Conservation (phyloP, 108 stramenopile species). For the Skeletonema marinoi region DNA sequence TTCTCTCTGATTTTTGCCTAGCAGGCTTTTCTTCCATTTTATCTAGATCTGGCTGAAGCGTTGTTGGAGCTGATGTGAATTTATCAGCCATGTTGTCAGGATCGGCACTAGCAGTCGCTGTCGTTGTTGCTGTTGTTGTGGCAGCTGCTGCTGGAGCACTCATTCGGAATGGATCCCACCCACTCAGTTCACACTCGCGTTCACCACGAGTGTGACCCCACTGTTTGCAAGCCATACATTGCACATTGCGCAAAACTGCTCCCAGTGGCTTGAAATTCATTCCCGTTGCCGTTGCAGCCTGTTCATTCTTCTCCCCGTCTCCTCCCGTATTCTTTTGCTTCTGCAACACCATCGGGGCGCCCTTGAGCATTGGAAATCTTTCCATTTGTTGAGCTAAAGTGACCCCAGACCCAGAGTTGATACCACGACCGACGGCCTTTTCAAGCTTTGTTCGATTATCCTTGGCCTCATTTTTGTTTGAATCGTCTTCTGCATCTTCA, state of each 20-base stretch:
- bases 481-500: background rate
- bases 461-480: slow-evolving; percentile 12
- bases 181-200: slow-evolving; percentile 72
- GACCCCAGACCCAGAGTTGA: slow-evolving; percentile 47
- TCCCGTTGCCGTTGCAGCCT: slow-evolving; percentile 28
- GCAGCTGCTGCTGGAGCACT: slow-evolving; percentile 4
- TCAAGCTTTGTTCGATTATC: slow-evolving; percentile 59
- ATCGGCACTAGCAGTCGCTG: background rate
- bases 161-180: slow-evolving; percentile 83
- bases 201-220: slow-evolving; percentile 89
- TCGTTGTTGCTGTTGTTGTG: background rate
- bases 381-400: slow-evolving; percentile 76
- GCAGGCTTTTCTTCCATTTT: background rate
- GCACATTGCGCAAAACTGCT: slow-evolving; percentile 75
- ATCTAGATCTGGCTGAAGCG: background rate
- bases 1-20: background rate
- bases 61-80: background rate
- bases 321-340: slow-evolving; percentile 15
- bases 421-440: slow-evolving; percentile 76
- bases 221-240: slow-evolving; percentile 75
- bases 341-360: slow-evolving; percentile 72
- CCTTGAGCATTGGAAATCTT: slow-evolving; percentile 81
- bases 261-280: slow-evolving; percentile 85
- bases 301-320: slow-evolving; percentile 38
- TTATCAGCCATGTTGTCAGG: background rate